These are phyloP conservation scores for Melocanna baccifera DNA, from an alignment of 176 grass and related monocot genomes.

Conservation along the genomic window DNA sequence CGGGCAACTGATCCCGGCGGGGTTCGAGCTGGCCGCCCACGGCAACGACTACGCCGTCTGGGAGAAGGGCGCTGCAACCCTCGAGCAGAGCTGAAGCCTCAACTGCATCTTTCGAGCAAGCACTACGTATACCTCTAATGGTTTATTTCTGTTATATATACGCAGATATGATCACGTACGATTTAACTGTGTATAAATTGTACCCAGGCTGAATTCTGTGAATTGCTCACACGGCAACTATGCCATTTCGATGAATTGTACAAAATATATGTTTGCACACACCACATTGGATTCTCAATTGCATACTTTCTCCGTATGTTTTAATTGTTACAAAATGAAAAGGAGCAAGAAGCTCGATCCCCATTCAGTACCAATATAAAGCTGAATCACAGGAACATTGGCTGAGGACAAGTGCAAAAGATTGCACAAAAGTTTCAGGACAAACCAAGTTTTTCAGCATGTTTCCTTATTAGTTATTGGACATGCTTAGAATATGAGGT, in stretches of 20 bases:
- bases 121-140: too few relatives aligned
- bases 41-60: slow-evolving; percentile 50
- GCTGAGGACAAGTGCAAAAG: not conserved
- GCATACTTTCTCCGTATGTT: not conserved
- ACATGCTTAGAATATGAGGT: not conserved
- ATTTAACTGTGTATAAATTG: not conserved
- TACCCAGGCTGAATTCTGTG: not conserved
- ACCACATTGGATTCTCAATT: not conserved
- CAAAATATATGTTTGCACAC: not conserved
- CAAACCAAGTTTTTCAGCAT: not conserved
- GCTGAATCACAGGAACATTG: not conserved
- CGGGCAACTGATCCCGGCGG: slow-evolving; percentile 17
- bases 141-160: not conserved
- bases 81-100: not conserved
- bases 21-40: not conserved
- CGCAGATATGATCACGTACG: not conserved
- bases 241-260: not conserved
- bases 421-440: not conserved
- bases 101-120: not conserved
- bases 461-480: not conserved
- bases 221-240: not conserved
- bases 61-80: not conserved
- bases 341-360: not conserved
- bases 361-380: not conserved
- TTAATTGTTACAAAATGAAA: not conserved